Evolutionary conservation across 495 filamentous ascomycete species (phyloP).

Genomic region (Chaetomidium leptoderma): DNA sequence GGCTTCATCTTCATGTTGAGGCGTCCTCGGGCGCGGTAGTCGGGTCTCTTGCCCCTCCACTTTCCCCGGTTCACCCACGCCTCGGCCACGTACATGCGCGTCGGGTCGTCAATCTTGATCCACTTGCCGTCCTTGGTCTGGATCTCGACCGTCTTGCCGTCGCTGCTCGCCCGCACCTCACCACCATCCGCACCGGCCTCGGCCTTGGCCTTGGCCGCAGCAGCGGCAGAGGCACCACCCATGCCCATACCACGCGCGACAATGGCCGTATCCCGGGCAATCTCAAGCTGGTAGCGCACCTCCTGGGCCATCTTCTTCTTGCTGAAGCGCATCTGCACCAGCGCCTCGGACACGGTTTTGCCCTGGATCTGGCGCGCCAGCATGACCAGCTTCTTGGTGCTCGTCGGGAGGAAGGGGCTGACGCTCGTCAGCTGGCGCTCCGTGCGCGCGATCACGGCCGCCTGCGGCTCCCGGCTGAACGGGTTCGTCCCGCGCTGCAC

Average conservation of each 20-base stretch:
- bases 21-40: slow-evolving; percentile 66
- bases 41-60: slow-evolving; percentile 45
- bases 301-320: slow-evolving; percentile 89
- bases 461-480: slow-evolving; percentile 61
- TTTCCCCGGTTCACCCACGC: slow-evolving; percentile 83
- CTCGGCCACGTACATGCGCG: slow-evolving; percentile 77
- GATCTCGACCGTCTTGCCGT: slow-evolving; percentile 35
- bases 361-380: slow-evolving; percentile 83
- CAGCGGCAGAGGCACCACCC: slow-evolving; percentile 33
- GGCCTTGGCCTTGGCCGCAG: background rate
- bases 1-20: slow-evolving; percentile 48
- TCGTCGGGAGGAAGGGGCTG: slow-evolving; percentile 69
- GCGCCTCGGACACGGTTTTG: slow-evolving; percentile 87
- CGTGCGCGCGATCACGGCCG: slow-evolving; percentile 60
- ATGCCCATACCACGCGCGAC: slow-evolving; percentile 80
- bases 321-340: slow-evolving; percentile 90
- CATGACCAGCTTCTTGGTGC: slow-evolving; percentile 79
- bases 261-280: slow-evolving; percentile 72
- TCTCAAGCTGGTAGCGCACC: slow-evolving; percentile 68
- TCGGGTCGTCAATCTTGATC: slow-evolving; percentile 62
- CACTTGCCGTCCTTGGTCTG: slow-evolving; percentile 55
- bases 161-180: too few species aligned
- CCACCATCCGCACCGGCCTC: too few species aligned
- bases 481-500: slow-evolving; percentile 46
- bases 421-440: slow-evolving; percentile 65